phyloP scores from a whole-genome alignment of 1,284 basidiomycete genomes.

The Termitomyces sp. region DNA sequence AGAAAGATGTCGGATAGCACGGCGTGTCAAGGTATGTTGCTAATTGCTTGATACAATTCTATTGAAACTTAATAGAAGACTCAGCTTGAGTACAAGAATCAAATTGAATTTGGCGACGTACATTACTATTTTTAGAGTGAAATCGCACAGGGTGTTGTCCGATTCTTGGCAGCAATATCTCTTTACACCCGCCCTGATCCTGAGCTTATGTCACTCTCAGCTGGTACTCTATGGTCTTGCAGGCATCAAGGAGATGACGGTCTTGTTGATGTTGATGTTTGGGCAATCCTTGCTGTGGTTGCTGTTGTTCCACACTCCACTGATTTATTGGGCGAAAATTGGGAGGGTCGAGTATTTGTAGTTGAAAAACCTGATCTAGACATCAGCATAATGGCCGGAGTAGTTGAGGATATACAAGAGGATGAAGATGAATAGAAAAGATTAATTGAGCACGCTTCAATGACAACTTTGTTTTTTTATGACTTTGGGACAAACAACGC shows the following conservation, averaged over 20 bases:
- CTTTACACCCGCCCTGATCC: neutral
- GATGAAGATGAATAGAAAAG: neutral
- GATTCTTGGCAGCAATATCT: neutral
- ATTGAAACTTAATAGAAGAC: neutral
- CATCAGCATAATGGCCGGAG: slow-evolving; percentile 4
- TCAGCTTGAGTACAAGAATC: neutral
- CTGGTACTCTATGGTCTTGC: slow-evolving; percentile 11
- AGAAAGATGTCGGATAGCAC: neutral
- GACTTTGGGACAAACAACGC: neutral
- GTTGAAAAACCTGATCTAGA: slow-evolving; percentile 11
- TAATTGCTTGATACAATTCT: neutral
- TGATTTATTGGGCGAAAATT: slow-evolving; percentile 1
- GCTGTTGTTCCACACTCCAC: neutral
- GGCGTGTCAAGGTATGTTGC: neutral
- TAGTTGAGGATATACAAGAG: neutral
- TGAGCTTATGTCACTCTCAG: neutral
- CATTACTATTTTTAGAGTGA: neutral
- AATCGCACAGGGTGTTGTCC: neutral
- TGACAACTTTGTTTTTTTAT: neutral
- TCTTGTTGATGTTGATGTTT: slow-evolving; percentile 3
- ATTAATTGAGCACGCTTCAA: too few relatives aligned
- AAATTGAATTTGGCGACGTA: neutral
- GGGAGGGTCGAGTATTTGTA: slow-evolving; percentile 1
- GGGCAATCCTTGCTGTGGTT: neutral
- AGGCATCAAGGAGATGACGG: neutral